Base-by-base conservation (phyloP, 164 flowering plant species). In the Berberis vulgaris region DNA sequence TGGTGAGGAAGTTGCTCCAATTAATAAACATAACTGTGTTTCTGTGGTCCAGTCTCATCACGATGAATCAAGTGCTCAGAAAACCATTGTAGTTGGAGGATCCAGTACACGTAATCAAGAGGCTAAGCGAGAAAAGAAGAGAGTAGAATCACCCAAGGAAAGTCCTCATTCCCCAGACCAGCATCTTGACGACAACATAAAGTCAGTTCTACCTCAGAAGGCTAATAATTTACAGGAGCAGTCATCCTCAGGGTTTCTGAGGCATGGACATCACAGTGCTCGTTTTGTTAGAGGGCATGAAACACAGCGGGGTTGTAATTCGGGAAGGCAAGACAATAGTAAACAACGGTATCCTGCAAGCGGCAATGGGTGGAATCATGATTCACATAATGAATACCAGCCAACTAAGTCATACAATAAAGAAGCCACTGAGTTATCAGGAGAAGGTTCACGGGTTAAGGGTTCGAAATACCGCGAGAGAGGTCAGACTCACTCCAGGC, bases 381-480 rank as follows among this genome's bases (percentile, higher is more conserved):
- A 73, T 73, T 62, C 78, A 41, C 91, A 86, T 61, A 83, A 74
- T 53, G 96, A 89, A 62, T 91, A 91, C 75, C 93, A 86, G 72
- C 94, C 89, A 41, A 83, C 83, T 60, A 86, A 81, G 63, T 73
- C 83, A 1, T 64, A 76, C 62, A 73, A 68, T 62, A 71, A 67
- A 59, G 83, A 74, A 67, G 55, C 72, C 3, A 70, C 60, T 50
- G 69, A 74, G 47, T 60, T 65, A 41, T 46, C 53, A 65, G 72
- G 65, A 12, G 83, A 79, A 62, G 74, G 74, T 54, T 62, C 80
- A 54, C 79, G 74, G 53, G 71, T 47, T 65, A 47, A 59, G 11
- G 78, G 77, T 63, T 54, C 77, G 13, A 81, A 82, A 74, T 78
- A 67, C 76, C 74, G 77, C 63, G 97, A 81, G 45, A 83, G 82